Conservation (phyloP, 2,329 filamentous ascomycete genomes). For the Aspergillus sp. region DNA sequence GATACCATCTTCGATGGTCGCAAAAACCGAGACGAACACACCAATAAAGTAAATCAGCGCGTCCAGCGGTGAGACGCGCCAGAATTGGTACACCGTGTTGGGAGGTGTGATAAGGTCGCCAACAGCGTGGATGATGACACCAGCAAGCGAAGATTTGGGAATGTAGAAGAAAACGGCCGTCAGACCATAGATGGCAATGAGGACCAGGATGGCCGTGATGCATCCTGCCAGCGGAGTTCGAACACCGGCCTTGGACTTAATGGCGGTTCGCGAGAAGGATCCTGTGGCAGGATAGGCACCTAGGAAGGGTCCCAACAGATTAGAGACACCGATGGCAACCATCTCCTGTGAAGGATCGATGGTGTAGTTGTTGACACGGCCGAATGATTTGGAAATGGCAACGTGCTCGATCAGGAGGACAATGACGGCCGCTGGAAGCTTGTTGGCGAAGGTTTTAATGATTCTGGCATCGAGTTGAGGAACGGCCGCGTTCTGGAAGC, state of each 20-base stretch:
- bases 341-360: slow-evolving; percentile 95
- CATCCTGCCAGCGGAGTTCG: slow-evolving; percentile 84
- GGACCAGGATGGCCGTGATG: slow-evolving; percentile 75
- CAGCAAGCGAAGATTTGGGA: slow-evolving; percentile 68
- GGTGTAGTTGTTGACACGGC: slow-evolving; percentile 88
- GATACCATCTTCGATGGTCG: slow-evolving; percentile 82
- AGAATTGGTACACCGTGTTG: slow-evolving; percentile 89
- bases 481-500: slow-evolving; percentile 70
- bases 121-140: slow-evolving; percentile 92
- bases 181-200: slow-evolving; percentile 82
- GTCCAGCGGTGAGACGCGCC: slow-evolving; percentile 83
- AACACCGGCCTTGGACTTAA: slow-evolving; percentile 94
- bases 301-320: slow-evolving; percentile 82
- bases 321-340: slow-evolving; percentile 85
- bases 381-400: slow-evolving; percentile 94
- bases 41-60: slow-evolving; percentile 88
- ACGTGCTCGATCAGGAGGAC: slow-evolving; percentile 97
- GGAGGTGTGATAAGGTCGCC: slow-evolving; percentile 86
- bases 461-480: slow-evolving; percentile 61
- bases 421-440: slow-evolving; percentile 80
- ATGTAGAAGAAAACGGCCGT: slow-evolving; percentile 92
- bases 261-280: slow-evolving; percentile 91
- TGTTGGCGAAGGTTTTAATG: slow-evolving; percentile 57
- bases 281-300: slow-evolving; percentile 89
- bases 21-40: slow-evolving; percentile 82